Evolutionary conservation across 2,329 filamentous ascomycete genomes (phyloP).

Genomic region (Emericellopsis cladophorae): DNA sequence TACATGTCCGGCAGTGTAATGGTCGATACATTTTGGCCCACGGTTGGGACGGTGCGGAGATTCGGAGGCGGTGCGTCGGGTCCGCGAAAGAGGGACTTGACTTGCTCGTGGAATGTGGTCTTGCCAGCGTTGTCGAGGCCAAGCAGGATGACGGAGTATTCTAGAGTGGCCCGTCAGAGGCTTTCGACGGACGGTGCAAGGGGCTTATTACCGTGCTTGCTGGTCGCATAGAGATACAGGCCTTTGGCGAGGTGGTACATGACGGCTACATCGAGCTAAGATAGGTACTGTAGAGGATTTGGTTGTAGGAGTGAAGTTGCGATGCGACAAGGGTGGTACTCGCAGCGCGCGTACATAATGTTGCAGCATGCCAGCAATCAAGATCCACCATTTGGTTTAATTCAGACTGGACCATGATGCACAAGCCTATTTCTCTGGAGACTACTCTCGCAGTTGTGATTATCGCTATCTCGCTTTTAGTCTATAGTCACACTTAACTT

Average conservation of each 20-base stretch:
- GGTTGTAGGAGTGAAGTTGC: too few species aligned
- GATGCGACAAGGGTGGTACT: too few species aligned
- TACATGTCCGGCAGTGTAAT: constrained; percentile 90
- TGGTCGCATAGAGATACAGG: constrained; percentile 87
- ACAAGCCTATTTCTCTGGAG: too few species aligned
- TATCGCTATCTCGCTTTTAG: too few species aligned
- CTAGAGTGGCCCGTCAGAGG: constrained; percentile 27
- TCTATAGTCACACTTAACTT: too few species aligned
- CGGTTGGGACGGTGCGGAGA: constrained; percentile 84
- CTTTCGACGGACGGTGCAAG: neutral
- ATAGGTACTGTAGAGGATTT: too few species aligned
- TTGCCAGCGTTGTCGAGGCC: constrained; percentile 98
- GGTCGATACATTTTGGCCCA: constrained; percentile 92
- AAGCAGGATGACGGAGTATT: constrained; percentile 94
- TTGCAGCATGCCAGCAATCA: too few species aligned
- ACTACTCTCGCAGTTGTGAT: too few species aligned
- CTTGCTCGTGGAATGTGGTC: constrained; percentile 93
- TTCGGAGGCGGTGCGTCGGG: constrained; percentile 49
- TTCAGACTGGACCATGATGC: too few species aligned
- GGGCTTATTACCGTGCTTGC: constrained; percentile 71
- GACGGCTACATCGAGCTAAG: neutral
- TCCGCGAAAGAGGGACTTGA: constrained; percentile 70
- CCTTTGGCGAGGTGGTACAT: constrained; percentile 98
- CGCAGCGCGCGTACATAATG: too few species aligned
- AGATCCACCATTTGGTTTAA: too few species aligned